Base-by-base conservation (phyloP, 495 filamentous ascomycete genomes). In the Beverwykella pulmonaria region DNA sequence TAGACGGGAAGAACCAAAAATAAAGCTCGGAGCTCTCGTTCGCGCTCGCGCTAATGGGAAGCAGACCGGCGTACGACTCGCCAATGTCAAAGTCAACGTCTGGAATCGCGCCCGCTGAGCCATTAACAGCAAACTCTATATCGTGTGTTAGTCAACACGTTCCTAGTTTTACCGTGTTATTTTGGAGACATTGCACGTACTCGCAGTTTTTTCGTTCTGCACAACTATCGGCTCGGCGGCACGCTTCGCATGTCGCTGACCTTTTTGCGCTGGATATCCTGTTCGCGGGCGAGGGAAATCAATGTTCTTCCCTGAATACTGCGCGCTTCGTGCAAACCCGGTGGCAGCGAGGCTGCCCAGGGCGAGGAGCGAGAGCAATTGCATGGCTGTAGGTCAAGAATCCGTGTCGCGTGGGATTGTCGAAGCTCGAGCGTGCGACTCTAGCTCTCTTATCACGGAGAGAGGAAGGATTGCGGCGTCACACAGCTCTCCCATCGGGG, bases 51-150 rank as follows among this genome's bases (percentile, higher is more conserved):
- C 73, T 77, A 57, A 79, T 75, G 5, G 76, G 76, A 14, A 79
- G 19, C 30, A 79, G 64, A 20, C 77, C 77, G 20, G 77, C 76
- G 44, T 79, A 79, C 19, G 65, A 72, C 65, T 79, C 77, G 50
- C 77, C 77, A 54, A 79, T 76, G 58, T 78, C 71, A 58, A 79
- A 79, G 58, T 76, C 65, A 15, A 79, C 77, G 27, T 77, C 69
- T 1, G 77, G 77, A 19, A 79, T 71, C 1, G 64, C 64, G 27
- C 64, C 64, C 9, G 57, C 73, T 1, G 72, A 70, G n/a, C 77
- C 77, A 61, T 79, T 67, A 12, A 79, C 77, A 10, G 61, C 69
- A 55, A 72, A 79, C 41, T 76, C 75, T 75, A 32, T 1, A 20
- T 3, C n/a, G 22, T 27, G 0, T n/a, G 22, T 61, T 55, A 60